These are phyloP conservation scores for Candida tallmaniae DNA, from an alignment of 805 yeast genomes.

Conservation along the genomic window DNA sequence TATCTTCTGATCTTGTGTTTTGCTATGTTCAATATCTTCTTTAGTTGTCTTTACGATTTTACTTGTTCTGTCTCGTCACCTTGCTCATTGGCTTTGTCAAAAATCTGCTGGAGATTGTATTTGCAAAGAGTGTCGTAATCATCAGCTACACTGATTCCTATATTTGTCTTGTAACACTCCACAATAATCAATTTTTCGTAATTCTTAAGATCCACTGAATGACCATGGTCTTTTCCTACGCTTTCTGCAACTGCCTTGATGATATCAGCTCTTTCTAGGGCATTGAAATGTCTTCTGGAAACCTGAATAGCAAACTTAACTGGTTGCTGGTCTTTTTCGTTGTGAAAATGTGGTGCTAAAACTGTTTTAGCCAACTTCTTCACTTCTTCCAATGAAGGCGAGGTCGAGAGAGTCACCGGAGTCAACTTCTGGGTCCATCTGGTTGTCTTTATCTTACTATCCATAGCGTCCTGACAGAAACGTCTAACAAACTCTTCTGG, in stretches of 20 bases:
- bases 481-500: slow-evolving; percentile 68
- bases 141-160: slow-evolving; percentile 82
- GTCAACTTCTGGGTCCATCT: slow-evolving; percentile 74
- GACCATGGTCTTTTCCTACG: slow-evolving; percentile 68
- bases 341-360: slow-evolving; percentile 66
- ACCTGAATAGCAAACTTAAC: slow-evolving; percentile 76
- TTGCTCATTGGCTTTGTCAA: slow-evolving; percentile 33
- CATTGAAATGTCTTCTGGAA: slow-evolving; percentile 70
- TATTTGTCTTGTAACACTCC: slow-evolving; percentile 82
- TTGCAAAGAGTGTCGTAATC: slow-evolving; percentile 58
- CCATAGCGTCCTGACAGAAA: slow-evolving; percentile 58
- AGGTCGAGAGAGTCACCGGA: slow-evolving; percentile 73
- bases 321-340: slow-evolving; percentile 33
- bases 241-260: slow-evolving; percentile 66
- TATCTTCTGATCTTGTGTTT: no score
- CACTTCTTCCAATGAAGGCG: slow-evolving; percentile 68
- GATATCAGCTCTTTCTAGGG: slow-evolving; percentile 66
- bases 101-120: slow-evolving; percentile 80
- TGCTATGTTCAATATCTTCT: no score
- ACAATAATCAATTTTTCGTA: slow-evolving; percentile 77
- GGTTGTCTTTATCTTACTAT: slow-evolving; percentile 52
- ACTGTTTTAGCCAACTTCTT: slow-evolving; percentile 54
- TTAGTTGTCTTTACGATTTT: no score
- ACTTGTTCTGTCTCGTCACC: slow-evolving; percentile 4
- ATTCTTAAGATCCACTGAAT: slow-evolving; percentile 72